Percentiles rank a stretch among this genome's conserved stretches.
Evolutionary conservation across 2,329 filamentous ascomycete genomes (phyloP).

Genomic region (Thielaviopsis populi): DNA sequence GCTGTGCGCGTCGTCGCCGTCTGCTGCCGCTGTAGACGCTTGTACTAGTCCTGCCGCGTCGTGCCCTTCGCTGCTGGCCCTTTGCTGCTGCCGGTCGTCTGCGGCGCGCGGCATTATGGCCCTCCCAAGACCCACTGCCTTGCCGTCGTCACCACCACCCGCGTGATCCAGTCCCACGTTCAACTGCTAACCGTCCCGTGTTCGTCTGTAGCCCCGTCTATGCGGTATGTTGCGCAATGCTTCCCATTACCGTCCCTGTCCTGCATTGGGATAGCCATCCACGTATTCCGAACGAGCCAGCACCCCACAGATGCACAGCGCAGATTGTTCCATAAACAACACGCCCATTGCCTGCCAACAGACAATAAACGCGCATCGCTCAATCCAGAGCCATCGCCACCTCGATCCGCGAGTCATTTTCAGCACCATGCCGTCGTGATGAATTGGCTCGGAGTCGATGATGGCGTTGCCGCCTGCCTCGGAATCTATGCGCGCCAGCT

Average conservation of each 20-base stretch:
- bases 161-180: background rate
- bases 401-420: background rate
- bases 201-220: slow-evolving; percentile 66
- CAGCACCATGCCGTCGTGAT: background rate
- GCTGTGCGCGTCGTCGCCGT: background rate
- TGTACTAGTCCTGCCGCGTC: no score
- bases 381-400: background rate
- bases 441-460: slow-evolving; percentile 16
- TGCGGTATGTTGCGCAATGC: slow-evolving; percentile 61
- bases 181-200: slow-evolving; percentile 3
- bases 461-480: slow-evolving; percentile 18
- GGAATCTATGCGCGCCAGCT: background rate
- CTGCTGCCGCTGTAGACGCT: background rate
- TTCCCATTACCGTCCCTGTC: slow-evolving; percentile 7
- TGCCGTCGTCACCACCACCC: background rate
- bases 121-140: no score
- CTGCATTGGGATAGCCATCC: background rate
- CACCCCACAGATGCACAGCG: background rate
- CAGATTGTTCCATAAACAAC: background rate
- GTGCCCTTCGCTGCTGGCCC: no score
- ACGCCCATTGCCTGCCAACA: background rate
- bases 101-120: no score
- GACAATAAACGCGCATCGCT: background rate
- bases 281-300: background rate
- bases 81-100: no score